phyloP scores from a whole-genome alignment of 2,329 filamentous ascomycete genomes.

The Neurospora crassa region DNA sequence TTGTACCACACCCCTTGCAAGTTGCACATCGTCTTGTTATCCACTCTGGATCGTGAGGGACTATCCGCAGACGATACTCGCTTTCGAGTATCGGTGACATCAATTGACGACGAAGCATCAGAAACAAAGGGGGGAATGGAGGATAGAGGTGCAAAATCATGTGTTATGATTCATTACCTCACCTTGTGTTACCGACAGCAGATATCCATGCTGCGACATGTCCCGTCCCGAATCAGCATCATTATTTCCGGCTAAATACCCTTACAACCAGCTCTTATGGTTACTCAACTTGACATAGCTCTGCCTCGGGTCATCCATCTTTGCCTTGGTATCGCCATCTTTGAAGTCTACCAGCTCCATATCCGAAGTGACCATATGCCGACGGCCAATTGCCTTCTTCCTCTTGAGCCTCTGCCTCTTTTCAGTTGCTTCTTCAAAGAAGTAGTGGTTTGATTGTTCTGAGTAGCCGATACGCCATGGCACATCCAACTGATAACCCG shows the following conservation, averaged over 20 bases:
- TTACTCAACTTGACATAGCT: not conserved
- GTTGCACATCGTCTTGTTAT: not conserved
- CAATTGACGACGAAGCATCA: not conserved
- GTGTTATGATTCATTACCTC: not conserved
- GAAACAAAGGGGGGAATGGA: not conserved
- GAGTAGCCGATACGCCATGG: slow-evolving; percentile 33
- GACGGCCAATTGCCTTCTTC: not conserved
- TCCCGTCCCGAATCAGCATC: not conserved
- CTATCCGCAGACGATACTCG: not conserved
- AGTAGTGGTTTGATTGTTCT: slow-evolving; percentile 31
- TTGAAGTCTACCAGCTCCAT: not conserved
- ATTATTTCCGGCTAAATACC: not conserved
- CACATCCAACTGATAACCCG: slow-evolving; percentile 26
- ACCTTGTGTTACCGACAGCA: not conserved
- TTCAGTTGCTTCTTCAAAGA: slow-evolving; percentile 25
- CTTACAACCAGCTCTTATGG: not conserved
- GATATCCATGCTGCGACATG: not conserved
- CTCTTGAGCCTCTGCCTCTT: not conserved
- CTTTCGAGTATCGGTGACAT: not conserved
- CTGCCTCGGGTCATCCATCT: not conserved
- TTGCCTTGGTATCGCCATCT: not conserved
- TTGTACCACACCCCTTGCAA: not conserved
- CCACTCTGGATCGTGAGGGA: not conserved
- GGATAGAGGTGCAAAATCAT: not conserved
- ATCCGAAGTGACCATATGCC: not conserved